Evolutionary conservation across 1,284 basidiomycete genomes (phyloP), one percentile per base, ranked within the genome.

Genomic region (Ustilago crameri): DNA sequence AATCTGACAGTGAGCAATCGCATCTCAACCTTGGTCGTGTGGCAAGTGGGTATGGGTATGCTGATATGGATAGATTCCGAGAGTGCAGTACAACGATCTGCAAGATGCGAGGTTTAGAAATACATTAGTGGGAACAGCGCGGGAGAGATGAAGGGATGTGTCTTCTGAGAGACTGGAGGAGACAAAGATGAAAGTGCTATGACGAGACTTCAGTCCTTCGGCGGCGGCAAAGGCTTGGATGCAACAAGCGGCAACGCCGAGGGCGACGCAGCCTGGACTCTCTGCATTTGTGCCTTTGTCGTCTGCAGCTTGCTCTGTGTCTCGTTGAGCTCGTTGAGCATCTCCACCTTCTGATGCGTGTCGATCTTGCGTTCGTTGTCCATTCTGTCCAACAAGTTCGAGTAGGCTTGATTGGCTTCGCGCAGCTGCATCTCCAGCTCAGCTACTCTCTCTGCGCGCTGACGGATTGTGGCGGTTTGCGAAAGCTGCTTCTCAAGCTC

Each of bases 321-420:
- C 20, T 73, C 66, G 51, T 71, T 74, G 51, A 74, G 64, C 51
- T 74, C 74, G 49, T 75, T 70, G 27, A 76, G 53, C 14, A 78
- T 58, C 42, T 74, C 63, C 37, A 75, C 60, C 51, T 68, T 66
- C 18, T 72, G 60, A 37, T 64, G 51, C 14, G 53, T 52, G 2
- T 59, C 71, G n/a, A 46, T 52, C 18, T 51, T 35, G 45, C 61
- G 62, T 40, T 65, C 58, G 17, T 55, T 50, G 15, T 75, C 74
- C 52, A 78, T n/a, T 12, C 54, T 37, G 22, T 58, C 49, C 9
- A 61, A 41, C 43, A 66, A 38, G 46, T 58, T 54, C 27, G 60
- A 41, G 38, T 71, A 64, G 27, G 67, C 62, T 18, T 42, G 49
- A 20, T 66, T 57, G 9, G 64, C 65, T 17, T 68, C 40, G 9